Evolutionary conservation across 306 rosid species (phyloP), one percentile per base, ranked within the genome.

Genomic region (Pyrus communis): DNA sequence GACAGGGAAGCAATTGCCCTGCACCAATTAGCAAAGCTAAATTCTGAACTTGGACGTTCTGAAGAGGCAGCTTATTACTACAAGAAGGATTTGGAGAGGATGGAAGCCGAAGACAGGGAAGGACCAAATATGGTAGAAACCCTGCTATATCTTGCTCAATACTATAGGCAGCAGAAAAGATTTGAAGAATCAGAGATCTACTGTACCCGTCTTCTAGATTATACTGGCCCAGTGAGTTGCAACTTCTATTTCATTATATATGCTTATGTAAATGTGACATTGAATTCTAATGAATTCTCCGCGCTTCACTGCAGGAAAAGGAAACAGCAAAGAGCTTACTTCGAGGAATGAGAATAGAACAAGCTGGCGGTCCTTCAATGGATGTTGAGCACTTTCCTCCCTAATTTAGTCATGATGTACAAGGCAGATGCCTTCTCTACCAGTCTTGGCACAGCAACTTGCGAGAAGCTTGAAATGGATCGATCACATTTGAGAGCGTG

Each of bases 61-160:
- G 96, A 96, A 33, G 99, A 96, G 81, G 98, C 99, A 15, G 96
- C 97, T 42, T 92, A 80, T 88, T 96, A 89, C 87, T 92, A 88
- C 90, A 87, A 84, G 82, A 91, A 88, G 83, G 99, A 96, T 85
- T 81, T 96, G 79, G 99, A 96, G 79, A 91, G 99, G 77, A 96
- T 92, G 99, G 96, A 92, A 82, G 85, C 77, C 49, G 99, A 96
- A 89, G 98, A 92, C 77, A 91, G 98, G 85, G 99, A 96, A 77
- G 98, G 96, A 74, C 98, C 99, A 57, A 91, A 88, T 84, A 91
- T 91, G 93, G 98, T 92, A 71, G 99, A 96, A 80, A 91, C 98
- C 49, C 84, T 92, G 52, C 78, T 87, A 49, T 96, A 80, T 85
- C 99, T 91, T 81, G 99, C 96, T 65, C 86, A 67, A 11, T 90